A percentile compares a stretch with the other conserved stretches of the same genome.
Conservation (phyloP, 345 rosid genomes). For the Melaleuca alternifolia region DNA sequence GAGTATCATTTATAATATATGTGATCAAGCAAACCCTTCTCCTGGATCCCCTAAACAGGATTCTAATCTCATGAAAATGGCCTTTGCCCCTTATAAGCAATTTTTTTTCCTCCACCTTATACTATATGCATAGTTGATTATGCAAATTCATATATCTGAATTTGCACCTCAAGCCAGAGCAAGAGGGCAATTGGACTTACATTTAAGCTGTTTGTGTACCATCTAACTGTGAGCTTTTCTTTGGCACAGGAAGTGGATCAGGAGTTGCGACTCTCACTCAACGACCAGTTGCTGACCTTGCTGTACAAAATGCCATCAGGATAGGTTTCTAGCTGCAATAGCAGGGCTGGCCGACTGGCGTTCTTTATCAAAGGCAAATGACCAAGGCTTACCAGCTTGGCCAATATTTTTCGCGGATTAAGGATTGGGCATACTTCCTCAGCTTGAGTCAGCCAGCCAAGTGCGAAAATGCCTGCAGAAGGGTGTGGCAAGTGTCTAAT, state of each 20-base stretch:
- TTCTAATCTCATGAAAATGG: not conserved
- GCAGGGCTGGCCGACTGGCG: not conserved
- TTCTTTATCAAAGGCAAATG: not conserved
- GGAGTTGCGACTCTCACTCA: not conserved
- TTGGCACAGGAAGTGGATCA: not conserved
- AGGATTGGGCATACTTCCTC: not conserved
- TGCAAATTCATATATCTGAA: not conserved
- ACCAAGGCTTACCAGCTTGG: not conserved
- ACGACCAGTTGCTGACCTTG: not conserved
- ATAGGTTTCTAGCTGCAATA: not conserved
- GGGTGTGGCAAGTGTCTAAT: not conserved
- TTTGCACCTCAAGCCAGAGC: not conserved
- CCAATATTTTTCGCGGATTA: not conserved
- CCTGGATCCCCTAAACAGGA: not conserved
- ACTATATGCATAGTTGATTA: not conserved
- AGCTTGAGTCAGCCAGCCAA: not conserved
- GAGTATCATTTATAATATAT: not conserved
- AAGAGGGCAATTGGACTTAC: not conserved
- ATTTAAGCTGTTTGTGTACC: not conserved
- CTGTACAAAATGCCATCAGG: not conserved
- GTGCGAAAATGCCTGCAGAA: not conserved
- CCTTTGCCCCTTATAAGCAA: not conserved
- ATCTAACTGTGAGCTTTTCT: not conserved
- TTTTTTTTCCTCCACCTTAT: not conserved
- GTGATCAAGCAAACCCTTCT: not conserved